Evolutionary conservation across 805 yeast species (phyloP), one percentile per base, ranked within the genome.

Genomic region (Saturnispora besseyi): DNA sequence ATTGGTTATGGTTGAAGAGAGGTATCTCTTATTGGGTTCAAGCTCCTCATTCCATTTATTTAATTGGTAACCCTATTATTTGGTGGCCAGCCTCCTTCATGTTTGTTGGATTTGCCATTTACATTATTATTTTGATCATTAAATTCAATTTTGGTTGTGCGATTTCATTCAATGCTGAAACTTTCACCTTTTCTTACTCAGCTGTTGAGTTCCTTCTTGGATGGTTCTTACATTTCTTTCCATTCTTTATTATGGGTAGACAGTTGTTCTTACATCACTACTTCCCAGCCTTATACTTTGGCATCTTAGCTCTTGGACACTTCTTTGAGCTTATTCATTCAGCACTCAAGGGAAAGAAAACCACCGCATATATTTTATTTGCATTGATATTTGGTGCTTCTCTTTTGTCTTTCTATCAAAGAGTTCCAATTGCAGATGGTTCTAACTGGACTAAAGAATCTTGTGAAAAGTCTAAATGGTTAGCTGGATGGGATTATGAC

Each of bases 221-320:
- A 41, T 87, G 89, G 86, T 69, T 62, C 46, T 33, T 83, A 36
- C 95, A 87, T 65, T 83, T 77, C 62, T 62, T 74, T 49, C 95
- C 95, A 57, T 85, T 87, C 48, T 82, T 78, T 68, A 70, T 90
- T 51, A 90, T 90, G 98, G 89, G 82, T 24, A 81, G 98, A 70
- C 97, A 90, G 70, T 68, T 90, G 68, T 90, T 91, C 72, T 72
- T 90, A 63, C 98, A 90, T 67, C 98, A 90, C 67, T 91, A 91
- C 66, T 70, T 93, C 57, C 97, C 96, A 50, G 87, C 98, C 2
- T 77, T 87, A 48, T 93, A 88, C 70, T 93, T 93, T 67, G 71
- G 62, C 12, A 60, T 67, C n/a, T 53, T 70, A 53, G 58, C 68
- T 50, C 47, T 68, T 53, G 67, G 69, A 53, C 62, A 67, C 51